These are phyloP conservation scores for Pisolithus thermaeus DNA, from an alignment of 1,284 basidiomycete genomes.

Conservation along the genomic window DNA sequence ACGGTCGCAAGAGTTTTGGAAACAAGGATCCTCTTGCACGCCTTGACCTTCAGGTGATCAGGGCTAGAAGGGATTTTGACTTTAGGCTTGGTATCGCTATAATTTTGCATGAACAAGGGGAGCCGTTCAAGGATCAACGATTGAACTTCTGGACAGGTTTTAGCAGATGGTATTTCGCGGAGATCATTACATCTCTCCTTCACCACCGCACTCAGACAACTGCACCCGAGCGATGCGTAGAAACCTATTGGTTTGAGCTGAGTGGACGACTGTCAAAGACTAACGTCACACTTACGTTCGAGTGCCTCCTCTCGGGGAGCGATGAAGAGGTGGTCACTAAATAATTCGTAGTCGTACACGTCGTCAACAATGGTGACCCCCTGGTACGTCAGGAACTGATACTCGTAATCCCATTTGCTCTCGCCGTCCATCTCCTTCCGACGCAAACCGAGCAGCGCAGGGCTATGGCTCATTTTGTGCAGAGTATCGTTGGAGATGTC, in stretches of 20 bases:
- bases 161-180: constrained; percentile 45
- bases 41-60: constrained; percentile 68
- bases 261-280: neutral
- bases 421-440: constrained; percentile 48
- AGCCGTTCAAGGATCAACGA: constrained; percentile 77
- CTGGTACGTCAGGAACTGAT: constrained; percentile 56
- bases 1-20: constrained; percentile 55
- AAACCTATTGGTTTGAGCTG: constrained; percentile 40
- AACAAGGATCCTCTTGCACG: constrained; percentile 56
- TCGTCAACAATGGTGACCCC: constrained; percentile 78
- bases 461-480: no score
- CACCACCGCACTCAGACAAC: constrained; percentile 65
- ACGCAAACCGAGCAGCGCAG: constrained; percentile 15
- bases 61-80: constrained; percentile 63
- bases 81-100: constrained; percentile 65
- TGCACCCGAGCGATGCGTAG: constrained; percentile 63
- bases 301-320: constrained; percentile 90
- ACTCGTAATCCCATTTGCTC: constrained; percentile 60
- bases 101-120: constrained; percentile 89
- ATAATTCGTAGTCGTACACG: constrained; percentile 68
- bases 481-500: no score
- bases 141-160: constrained; percentile 46
- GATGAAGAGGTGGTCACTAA: constrained; percentile 70
- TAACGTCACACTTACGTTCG: constrained; percentile 45
- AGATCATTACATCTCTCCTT: constrained; percentile 68